Percentiles rank a stretch among this genome's conserved stretches.
Evolutionary conservation across 2,329 filamentous ascomycete genomes (phyloP).

Genomic region (Phaeosphaeriaceae sp.): DNA sequence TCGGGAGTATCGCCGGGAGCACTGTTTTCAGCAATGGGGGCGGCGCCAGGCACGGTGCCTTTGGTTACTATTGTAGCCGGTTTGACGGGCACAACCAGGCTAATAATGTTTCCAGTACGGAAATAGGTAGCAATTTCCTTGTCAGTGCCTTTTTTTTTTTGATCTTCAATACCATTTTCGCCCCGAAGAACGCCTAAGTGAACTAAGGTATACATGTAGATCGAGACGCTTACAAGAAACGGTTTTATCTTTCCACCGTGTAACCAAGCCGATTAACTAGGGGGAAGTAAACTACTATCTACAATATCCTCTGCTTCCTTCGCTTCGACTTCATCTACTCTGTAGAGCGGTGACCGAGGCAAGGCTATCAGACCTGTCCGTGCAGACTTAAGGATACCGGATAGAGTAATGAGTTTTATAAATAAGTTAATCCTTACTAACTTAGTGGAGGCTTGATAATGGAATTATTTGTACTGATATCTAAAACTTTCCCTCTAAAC

Average conservation of each 20-base stretch:
- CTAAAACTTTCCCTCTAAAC: conserved; percentile 95
- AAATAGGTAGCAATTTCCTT: too few species aligned
- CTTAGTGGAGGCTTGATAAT: conserved; percentile 96
- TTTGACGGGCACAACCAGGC: too few species aligned
- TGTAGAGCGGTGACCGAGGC: conserved; percentile 86
- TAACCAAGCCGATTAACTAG: conserved; percentile 65
- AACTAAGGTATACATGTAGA: not conserved
- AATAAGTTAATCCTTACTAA: conserved; percentile 94
- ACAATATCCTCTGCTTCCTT: conserved; percentile 96
- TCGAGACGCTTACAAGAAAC: not conserved
- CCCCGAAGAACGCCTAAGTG: not conserved
- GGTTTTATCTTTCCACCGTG: not conserved
- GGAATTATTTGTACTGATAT: conserved; percentile 98
- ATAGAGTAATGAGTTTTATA: conserved; percentile 92
- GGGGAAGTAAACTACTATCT: conserved; percentile 90
- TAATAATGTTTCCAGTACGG: too few species aligned
- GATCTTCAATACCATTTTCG: not conserved
- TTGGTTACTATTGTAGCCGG: too few species aligned
- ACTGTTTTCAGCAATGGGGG: too few species aligned
- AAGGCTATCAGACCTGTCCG: conserved; percentile 96
- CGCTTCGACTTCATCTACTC: conserved; percentile 71
- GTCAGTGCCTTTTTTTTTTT: too few species aligned
- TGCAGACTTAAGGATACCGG: conserved; percentile 95
- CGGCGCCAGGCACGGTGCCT: too few species aligned
- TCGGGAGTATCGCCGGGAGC: too few species aligned